Conservation (phyloP, 2,329 filamentous ascomycete species). For the Neofusicoccum ribis region DNA sequence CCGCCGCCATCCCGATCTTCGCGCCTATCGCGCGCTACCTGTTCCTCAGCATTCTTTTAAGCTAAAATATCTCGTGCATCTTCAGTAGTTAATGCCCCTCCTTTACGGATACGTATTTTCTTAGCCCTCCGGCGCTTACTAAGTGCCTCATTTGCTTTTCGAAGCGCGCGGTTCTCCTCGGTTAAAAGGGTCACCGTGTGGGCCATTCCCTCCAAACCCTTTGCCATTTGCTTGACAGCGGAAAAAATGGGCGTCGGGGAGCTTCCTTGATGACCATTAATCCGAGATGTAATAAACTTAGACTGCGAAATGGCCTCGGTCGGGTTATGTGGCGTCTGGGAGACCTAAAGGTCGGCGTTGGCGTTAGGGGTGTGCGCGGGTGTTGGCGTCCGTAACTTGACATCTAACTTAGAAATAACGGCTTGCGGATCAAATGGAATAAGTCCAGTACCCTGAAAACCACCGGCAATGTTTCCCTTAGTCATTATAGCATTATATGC, state of each 20-base stretch:
- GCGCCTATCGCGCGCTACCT: background rate
- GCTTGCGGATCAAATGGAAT: slow-evolving; percentile 31
- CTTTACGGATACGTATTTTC: slow-evolving; percentile 13
- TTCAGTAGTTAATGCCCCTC: background rate
- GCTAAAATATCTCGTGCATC: slow-evolving; percentile 5
- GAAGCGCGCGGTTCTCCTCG: background rate
- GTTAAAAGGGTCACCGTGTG: background rate
- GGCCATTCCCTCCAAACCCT: background rate
- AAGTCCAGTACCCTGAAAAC: slow-evolving; percentile 32
- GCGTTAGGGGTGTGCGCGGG: background rate
- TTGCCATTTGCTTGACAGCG: background rate
- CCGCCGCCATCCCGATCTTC: background rate
- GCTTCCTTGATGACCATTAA: background rate
- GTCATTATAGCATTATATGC: slow-evolving; percentile 28
- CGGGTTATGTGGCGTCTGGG: slow-evolving; percentile 15
- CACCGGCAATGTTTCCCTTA: slow-evolving; percentile 26
- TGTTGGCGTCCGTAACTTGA: slow-evolving; percentile 23
- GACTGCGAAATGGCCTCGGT: slow-evolving; percentile 5
- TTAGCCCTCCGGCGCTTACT: slow-evolving; percentile 20
- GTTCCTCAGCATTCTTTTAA: background rate
- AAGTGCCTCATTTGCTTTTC: slow-evolving; percentile 13
- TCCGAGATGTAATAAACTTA: background rate
- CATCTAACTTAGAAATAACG: slow-evolving; percentile 34
- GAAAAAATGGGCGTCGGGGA: slow-evolving; percentile 14
- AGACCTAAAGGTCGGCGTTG: background rate